phyloP scores from a whole-genome alignment of 192 early-diverging fungal species.

The Martensiomyces pterosporus region DNA sequence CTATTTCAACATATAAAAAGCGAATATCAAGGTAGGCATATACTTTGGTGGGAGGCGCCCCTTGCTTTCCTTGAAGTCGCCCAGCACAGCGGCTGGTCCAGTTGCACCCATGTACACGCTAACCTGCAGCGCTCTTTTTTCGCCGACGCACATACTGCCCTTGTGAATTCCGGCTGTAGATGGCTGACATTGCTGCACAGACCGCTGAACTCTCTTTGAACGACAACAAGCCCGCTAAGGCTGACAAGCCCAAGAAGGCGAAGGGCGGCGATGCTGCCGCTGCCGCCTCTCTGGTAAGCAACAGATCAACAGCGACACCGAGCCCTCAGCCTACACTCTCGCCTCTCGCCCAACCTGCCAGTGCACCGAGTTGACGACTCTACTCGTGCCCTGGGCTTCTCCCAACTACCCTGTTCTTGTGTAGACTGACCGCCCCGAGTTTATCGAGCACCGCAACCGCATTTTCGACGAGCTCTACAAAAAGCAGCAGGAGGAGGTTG shows the following conservation, averaged over 20 bases:
- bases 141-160: too few species aligned
- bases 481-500: conserved; percentile 45
- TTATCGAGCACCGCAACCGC: conserved; percentile 48
- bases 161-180: conserved; percentile 22
- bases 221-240: conserved; percentile 5
- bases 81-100: too few species aligned
- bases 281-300: conserved; percentile 22
- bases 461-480: conserved; percentile 50
- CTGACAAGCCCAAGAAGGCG: conserved; percentile 25
- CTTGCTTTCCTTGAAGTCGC: too few species aligned
- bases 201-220: conserved; percentile 28
- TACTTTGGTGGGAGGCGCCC: conserved; percentile 1
- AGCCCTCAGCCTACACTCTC: neutral
- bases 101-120: too few species aligned
- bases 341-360: neutral
- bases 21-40: neutral
- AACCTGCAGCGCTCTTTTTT: too few species aligned
- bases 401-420: too few species aligned
- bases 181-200: conserved; percentile 35
- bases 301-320: neutral
- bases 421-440: conserved; percentile 38
- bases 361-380: too few species aligned
- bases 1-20: too few species aligned
- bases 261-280: conserved; percentile 16
- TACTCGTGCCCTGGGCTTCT: too few species aligned